Base-by-base conservation (phyloP, 129 eudicot genomes). In the Cynara cardunculus region DNA sequence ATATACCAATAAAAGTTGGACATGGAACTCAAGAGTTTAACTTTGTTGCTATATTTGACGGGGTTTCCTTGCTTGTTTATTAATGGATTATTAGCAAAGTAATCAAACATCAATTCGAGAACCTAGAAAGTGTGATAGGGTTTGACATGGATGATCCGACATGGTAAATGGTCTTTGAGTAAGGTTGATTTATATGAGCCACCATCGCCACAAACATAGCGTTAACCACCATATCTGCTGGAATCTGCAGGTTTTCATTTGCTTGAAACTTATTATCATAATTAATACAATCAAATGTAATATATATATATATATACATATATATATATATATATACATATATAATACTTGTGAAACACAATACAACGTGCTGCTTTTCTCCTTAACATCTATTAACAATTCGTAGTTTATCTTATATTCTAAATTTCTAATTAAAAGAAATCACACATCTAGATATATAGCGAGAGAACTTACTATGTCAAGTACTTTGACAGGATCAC, bases 161-260 rank as follows among this genome's bases (percentile, higher is more conserved):
- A 67, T 90, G 88, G 41, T 90, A 88, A 24, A 90, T 85, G 56
- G 78, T 83, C 37, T 25, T 78, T 0, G 87, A 73, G 41, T 72
- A 67, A 8, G 74, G 62, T 9, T 70, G 34, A 13, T 7, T 61
- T 7, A 82, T 81, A 65, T 88, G 91, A 65, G 76, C 87, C 9
- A 76, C 90, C 25, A 84, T 84, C 5, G 87, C 86, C 18, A 75
- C 84, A 31, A 90, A 28, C 65, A 81, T 76, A 12, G 87, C 80
- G 65, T 86, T 88, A 12, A 85, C 78, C 41, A 88, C 94, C 76
- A 90, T 83, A 25, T 90, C 94, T 4, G 80, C 91, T 9, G 91
- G 94, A 24, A 88, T 59, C 91, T 85, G 19, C 31, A 28, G 0
- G 10, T 35, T 69, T 25, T 16, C 14, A 18, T 14, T n/a, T 34